Evolutionary conservation across 495 filamentous ascomycete species (phyloP), one percentile per base, ranked within the genome.

Genomic region (Penicilliopsis zonata): DNA sequence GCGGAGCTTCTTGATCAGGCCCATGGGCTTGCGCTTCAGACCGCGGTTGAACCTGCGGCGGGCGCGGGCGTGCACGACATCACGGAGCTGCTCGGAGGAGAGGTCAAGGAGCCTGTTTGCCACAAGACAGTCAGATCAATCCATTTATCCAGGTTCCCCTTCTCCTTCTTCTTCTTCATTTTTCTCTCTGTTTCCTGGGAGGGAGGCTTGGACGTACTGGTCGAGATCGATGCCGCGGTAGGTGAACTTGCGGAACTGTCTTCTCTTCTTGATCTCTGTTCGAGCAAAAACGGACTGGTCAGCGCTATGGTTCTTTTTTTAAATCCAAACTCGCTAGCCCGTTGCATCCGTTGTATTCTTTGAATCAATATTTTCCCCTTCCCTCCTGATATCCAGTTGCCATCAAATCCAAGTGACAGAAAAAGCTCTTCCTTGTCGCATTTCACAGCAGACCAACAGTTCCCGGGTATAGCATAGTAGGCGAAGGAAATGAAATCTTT

Each of bases 21-120:
- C 92, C 90, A 96, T 95, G 57, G 90, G 90, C 78, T 94, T 94
- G 72, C 90, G 90, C 79, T 96, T 96, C 41, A 98, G 77, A 49
- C 90, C 90, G 38, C 90, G 86, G 80, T 96, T 94, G 81, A 98
- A 95, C 60, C 92, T 79, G 61, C 90, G 78, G 63, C 90, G 90
- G 58, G 90, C 90, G 59, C 90, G 90, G 52, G 90, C 87, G 75
- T 98, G 90, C 47, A 98, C 87, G 56, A 98, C 79, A 77, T 95
- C 86, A 54, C 90, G 88, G 69, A 98, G 88, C 69, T 95, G 80
- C 67, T 94, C 90, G 57, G 86, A 94, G 56, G 79, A 82, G 61
- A 98, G 88, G 65, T 96, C 90, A 54, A 98, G 86, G 64, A 98
- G 88, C 66, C 82, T 86, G 52, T 44, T 29, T 33, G n/a, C 15